Evolutionary conservation across 768 basidiomycete genomes (phyloP), one percentile per base, ranked within the genome.

Genomic region (Suillus paluster): DNA sequence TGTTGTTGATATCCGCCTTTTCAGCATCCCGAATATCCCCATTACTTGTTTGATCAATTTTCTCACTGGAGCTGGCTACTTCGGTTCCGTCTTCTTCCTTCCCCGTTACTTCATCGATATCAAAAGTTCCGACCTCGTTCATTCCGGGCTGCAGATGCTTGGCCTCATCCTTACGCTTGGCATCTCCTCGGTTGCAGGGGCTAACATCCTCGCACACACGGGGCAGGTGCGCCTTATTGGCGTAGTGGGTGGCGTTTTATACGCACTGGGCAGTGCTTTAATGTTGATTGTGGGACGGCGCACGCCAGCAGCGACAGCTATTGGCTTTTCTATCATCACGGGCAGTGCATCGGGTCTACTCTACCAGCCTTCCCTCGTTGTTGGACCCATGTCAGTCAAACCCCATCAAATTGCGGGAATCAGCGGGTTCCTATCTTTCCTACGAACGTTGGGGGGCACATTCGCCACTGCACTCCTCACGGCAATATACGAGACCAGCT

Each of bases 61-160:
- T 63, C 72, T 76, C 52, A 77, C 75, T 0, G 75, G 77, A 48
- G 77, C 77, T 15, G 75, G 75, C 21, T 78, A 75, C 64, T 78
- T 76, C 58, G 75, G 75, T 10, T 67, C 68, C 15, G 75, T 78
- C 60, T 76, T 78, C 63, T 76, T 78, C 64, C 70, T 76, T 27
- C 75, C 75, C n/a, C 77, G 74, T 42, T 76, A 78, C 62, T 78
- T 76, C 53, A 78, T 78, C 64, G 76, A 78, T 55, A 60, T 76
- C 64, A 76, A 75, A 41, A 66, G 70, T 19, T 78, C 75, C 38
- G 67, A 57, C 55, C 60, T 78, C 50, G 70, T 78, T 42, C 68
- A 60, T 38, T 75, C 75, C 0, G 75, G 75, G n/a, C 48, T 76
- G 7, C 73, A 76, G 41, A 78, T 78, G 77, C 60, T 76, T 14